These are phyloP conservation scores for Tilletia caries DNA, from an alignment of 1,284 basidiomycete species.

Conservation along the genomic window DNA sequence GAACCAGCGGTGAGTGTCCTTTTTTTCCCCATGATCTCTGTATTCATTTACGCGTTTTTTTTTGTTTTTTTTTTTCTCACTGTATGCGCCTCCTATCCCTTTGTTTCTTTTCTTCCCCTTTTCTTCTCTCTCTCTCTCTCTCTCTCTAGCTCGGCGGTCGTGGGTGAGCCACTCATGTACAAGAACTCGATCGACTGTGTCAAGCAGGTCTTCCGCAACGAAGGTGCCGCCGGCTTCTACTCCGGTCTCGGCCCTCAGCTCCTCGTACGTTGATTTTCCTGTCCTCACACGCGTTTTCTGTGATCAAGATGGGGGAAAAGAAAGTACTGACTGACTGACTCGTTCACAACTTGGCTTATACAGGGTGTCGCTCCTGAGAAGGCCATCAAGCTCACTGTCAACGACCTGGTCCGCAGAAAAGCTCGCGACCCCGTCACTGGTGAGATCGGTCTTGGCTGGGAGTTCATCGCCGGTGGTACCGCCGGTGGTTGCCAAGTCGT, in stretches of 20 bases:
- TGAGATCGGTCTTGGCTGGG: conserved; percentile 79
- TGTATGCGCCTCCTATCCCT: too few species aligned
- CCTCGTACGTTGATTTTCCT: conserved; percentile 55
- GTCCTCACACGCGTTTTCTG: not conserved
- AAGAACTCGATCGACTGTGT: conserved; percentile 70
- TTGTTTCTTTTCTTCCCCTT: too few species aligned
- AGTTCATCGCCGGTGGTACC: conserved; percentile 82
- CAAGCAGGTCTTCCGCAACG: conserved; percentile 87
- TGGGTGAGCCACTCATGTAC: conserved; percentile 52
- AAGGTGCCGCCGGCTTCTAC: conserved; percentile 90
- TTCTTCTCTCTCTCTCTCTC: not conserved
- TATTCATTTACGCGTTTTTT: too few species aligned
- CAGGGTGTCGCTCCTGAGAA: conserved; percentile 93
- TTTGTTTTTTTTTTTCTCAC: not conserved
- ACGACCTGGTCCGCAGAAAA: conserved; percentile 80
- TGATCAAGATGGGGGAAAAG: too few species aligned
- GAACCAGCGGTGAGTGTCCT: conserved; percentile 65
- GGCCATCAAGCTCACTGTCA: conserved; percentile 89
- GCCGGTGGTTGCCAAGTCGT: conserved; percentile 98
- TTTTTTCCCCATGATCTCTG: not conserved
- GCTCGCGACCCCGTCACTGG: conserved; percentile 92
- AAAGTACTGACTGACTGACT: too few species aligned
- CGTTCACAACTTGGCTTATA: too few species aligned
- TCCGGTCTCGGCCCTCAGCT: conserved; percentile 92
- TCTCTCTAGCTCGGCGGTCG: conserved; percentile 39